Evolutionary conservation across 768 basidiomycete species (phyloP).

Genomic region (Lactifluus echinatus): DNA sequence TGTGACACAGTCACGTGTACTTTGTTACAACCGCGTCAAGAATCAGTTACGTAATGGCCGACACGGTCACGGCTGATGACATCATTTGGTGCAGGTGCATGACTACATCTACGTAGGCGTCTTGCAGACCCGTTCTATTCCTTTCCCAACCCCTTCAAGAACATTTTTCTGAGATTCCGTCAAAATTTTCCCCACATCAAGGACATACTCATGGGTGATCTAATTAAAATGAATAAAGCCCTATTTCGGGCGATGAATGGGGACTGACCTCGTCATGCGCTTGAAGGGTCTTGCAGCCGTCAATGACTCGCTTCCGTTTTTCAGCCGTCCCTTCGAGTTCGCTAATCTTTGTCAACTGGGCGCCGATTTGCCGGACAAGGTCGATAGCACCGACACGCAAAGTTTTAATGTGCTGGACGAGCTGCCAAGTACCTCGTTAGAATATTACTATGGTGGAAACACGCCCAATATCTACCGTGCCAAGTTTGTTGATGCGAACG

Average conservation of each 20-base stretch:
- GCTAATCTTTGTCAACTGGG: conserved; percentile 38
- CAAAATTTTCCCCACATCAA: conserved; percentile 53
- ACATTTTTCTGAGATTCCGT: conserved; percentile 65
- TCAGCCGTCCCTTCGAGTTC: conserved; percentile 48
- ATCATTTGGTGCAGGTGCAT: too few relatives aligned
- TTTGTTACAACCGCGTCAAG: neutral
- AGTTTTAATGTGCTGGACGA: conserved; percentile 57
- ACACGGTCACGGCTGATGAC: neutral
- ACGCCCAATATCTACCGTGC: conserved; percentile 44
- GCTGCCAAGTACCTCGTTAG: conserved; percentile 33
- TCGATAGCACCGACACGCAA: conserved; percentile 45
- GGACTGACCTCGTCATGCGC: conserved; percentile 29
- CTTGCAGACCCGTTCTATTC: conserved; percentile 46
- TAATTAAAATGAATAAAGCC: conserved; percentile 23
- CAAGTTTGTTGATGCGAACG: conserved; percentile 66
- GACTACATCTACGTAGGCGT: conserved; percentile 28
- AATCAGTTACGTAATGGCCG: too few relatives aligned
- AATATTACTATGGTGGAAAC: neutral
- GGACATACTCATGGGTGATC: conserved; percentile 58
- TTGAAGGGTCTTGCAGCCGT: conserved; percentile 39
- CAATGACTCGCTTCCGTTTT: conserved; percentile 42
- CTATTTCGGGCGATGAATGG: neutral
- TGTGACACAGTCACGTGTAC: conserved; percentile 2
- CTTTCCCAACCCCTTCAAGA: conserved; percentile 63
- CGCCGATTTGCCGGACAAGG: conserved; percentile 51